Evolutionary conservation across 345 rosid species (phyloP).

Genomic region (Ailanthus altissimus): DNA sequence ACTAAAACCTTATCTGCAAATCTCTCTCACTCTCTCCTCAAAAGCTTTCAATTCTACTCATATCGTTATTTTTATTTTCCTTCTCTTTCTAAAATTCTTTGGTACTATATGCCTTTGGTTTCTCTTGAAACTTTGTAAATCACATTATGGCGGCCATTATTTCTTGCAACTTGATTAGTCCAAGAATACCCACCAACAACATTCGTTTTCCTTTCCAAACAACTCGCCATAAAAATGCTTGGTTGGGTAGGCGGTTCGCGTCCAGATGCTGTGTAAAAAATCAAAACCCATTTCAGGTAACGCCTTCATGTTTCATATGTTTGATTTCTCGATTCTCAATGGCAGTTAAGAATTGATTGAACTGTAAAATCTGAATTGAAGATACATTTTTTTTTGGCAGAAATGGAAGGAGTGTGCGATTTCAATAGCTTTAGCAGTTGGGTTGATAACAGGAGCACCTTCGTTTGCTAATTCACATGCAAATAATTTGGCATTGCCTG

Average conservation of each 20-base stretch:
- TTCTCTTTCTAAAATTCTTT: conserved; percentile 11
- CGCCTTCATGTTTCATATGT: neutral
- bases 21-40: conserved; percentile 1
- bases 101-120: conserved; percentile 16
- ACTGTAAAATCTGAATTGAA: neutral
- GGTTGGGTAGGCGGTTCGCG: conserved; percentile 24
- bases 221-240: conserved; percentile 26
- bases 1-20: conserved; percentile 29
- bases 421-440: conserved; percentile 70
- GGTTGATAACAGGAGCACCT: conserved; percentile 62
- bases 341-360: neutral
- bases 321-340: conserved; percentile 2
- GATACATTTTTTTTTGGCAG: conserved; percentile 44
- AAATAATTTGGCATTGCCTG: conserved; percentile 57
- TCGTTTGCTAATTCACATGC: conserved; percentile 40
- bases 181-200: conserved; percentile 34
- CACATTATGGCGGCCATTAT: conserved; percentile 48
- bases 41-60: neutral
- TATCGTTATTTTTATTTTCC: neutral
- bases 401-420: conserved; percentile 76
- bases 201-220: conserved; percentile 13
- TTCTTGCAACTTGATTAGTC: conserved; percentile 40
- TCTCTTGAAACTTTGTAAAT: neutral
- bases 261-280: conserved; percentile 43
- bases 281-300: conserved; percentile 43